Conservation (phyloP, 1,284 basidiomycete species). For the Trametes sp. region DNA sequence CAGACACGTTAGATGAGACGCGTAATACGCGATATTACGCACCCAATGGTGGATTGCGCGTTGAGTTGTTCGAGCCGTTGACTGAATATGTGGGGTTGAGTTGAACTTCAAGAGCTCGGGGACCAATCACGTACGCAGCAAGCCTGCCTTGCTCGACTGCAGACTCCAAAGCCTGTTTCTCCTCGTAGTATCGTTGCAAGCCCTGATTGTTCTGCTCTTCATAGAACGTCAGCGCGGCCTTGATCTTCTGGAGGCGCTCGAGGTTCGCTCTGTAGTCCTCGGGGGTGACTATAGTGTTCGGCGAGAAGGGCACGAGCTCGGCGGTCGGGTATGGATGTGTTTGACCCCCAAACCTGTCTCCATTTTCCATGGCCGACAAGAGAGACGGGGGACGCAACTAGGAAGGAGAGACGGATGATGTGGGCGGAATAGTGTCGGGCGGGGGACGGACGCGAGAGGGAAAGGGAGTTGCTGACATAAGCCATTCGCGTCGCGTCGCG, state of each 20-base stretch:
- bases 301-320: conserved; percentile 19
- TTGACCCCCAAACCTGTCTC: conserved; percentile 15
- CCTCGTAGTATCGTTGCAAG: conserved; percentile 41
- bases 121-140: conserved; percentile 45
- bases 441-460: conserved; percentile 2
- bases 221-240: conserved; percentile 38
- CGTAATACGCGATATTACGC: neutral
- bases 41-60: neutral
- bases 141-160: conserved; percentile 48
- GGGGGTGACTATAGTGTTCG: conserved; percentile 26
- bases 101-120: neutral
- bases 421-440: neutral
- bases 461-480: conserved; percentile 14
- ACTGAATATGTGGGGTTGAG: conserved; percentile 1
- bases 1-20: neutral
- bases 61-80: conserved; percentile 17
- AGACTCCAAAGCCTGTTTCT: conserved; percentile 37
- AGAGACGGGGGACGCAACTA: neutral
- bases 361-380: conserved; percentile 30
- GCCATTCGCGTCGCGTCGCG: conserved; percentile 32
- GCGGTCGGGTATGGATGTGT: conserved; percentile 1
- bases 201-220: conserved; percentile 47
- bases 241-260: conserved; percentile 44
- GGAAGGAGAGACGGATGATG: neutral
- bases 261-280: conserved; percentile 39